Evolutionary conservation across 202 grass and related monocot species (phyloP).

Genomic region (Tripidium arundinaceum): DNA sequence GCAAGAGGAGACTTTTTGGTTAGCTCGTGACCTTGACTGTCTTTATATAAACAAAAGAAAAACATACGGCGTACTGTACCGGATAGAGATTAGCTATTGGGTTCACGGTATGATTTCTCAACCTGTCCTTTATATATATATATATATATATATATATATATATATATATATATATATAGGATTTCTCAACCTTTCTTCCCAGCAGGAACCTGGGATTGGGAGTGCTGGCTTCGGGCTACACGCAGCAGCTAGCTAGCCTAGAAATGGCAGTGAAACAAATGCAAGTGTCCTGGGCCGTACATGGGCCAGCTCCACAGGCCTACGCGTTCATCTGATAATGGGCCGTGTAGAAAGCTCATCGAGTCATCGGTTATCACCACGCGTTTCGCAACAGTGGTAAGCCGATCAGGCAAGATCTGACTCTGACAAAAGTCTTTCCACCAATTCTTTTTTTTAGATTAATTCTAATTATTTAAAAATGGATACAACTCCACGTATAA

Average conservation of each 20-base stretch:
- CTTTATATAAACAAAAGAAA: not conserved
- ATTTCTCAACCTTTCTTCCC: no score
- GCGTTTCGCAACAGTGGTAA: not conserved
- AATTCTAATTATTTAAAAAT: not conserved
- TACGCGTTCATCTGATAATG: not conserved
- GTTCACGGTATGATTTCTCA: no score
- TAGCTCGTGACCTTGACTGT: conserved; percentile 24
- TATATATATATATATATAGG: no score
- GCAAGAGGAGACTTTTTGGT: not conserved
- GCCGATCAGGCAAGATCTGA: not conserved
- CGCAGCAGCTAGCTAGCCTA: not conserved
- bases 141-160: no score
- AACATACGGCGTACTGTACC: not conserved
- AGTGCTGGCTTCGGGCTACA: no score
- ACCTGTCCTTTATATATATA: no score
- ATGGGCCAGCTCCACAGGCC: not conserved
- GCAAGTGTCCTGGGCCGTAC: not conserved
- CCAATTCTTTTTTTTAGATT: not conserved
- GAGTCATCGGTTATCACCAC: not conserved
- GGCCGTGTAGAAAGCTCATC: not conserved
- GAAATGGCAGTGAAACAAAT: not conserved
- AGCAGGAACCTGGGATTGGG: no score
- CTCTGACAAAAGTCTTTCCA: not conserved
- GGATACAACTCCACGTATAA: not conserved
- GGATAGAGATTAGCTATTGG: not conserved